A percentile compares a stretch with the other conserved stretches of the same genome.
Evolutionary conservation across 305 asterid species (phyloP).

Genomic region (Fraxinus sp.): DNA sequence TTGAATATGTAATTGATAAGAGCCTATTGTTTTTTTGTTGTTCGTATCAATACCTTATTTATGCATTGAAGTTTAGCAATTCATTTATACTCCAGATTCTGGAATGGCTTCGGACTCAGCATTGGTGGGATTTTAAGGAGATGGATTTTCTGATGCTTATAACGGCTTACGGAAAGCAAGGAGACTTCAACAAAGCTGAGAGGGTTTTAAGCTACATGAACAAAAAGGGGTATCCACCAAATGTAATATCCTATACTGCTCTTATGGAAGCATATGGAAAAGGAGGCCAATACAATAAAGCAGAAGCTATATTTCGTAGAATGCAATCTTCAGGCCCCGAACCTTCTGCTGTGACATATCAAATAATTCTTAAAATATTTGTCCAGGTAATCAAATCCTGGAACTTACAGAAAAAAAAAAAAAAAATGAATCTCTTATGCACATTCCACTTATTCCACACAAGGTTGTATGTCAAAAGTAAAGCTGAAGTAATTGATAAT

Average conservation of each 20-base stretch:
- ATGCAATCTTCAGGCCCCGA: slow-evolving; percentile 95
- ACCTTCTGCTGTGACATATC: slow-evolving; percentile 95
- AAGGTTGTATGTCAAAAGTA: neutral
- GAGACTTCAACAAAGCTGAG: slow-evolving; percentile 83
- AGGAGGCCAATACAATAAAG: slow-evolving; percentile 75
- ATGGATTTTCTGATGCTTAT: slow-evolving; percentile 92
- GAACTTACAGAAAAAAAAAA: too few species aligned
- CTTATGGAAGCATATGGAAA: slow-evolving; percentile 96
- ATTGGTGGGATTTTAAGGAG: slow-evolving; percentile 97
- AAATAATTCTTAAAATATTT: slow-evolving; percentile 76
- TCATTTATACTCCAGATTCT: slow-evolving; percentile 53
- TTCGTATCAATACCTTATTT: neutral
- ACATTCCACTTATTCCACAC: neutral
- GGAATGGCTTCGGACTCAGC: slow-evolving; percentile 90
- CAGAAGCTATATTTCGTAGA: slow-evolving; percentile 82
- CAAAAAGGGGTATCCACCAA: slow-evolving; percentile 71
- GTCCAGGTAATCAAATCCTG: slow-evolving; percentile 58
- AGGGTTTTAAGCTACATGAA: slow-evolving; percentile 72
- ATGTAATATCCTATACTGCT: slow-evolving; percentile 83
- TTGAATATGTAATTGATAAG: neutral
- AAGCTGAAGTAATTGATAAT: neutral
- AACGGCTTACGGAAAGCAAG: slow-evolving; percentile 89
- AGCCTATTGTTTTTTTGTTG: neutral
- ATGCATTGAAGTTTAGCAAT: slow-evolving; percentile 7
- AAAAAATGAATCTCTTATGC: neutral